Evolutionary conservation across 208 protist species (phyloP).

Genomic region (Tritrichomonas foetus): DNA sequence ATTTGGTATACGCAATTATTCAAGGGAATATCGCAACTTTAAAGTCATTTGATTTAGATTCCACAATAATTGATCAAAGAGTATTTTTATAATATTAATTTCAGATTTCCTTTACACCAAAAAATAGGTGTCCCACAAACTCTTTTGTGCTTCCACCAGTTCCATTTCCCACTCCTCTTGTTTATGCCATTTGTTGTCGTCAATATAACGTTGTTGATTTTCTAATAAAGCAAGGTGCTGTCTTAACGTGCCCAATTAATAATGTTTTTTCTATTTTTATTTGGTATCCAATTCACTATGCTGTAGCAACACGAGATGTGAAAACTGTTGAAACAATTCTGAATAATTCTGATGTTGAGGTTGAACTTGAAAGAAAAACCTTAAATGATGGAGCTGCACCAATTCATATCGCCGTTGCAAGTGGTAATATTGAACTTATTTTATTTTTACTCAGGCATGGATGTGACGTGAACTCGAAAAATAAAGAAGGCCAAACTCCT

Average conservation of each 20-base stretch:
- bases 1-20: conserved; percentile 1
- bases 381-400: not conserved
- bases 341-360: not conserved
- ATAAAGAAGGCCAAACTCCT: not conserved
- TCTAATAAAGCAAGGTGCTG: not conserved
- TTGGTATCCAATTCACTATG: conserved; percentile 39
- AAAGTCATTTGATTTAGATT: not conserved
- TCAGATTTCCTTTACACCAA: conserved; percentile 17
- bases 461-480: not conserved
- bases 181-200: conserved; percentile 26
- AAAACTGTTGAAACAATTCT: not conserved
- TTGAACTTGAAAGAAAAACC: conserved; percentile 15
- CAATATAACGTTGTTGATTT: conserved; percentile 14
- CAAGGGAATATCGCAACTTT: not conserved
- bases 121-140: not conserved
- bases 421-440: not conserved
- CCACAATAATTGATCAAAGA: not conserved
- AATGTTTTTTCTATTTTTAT: not conserved
- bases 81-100: not conserved
- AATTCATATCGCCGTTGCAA: not conserved
- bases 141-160: not conserved
- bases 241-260: not conserved
- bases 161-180: not conserved
- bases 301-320: not conserved
- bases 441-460: not conserved